These are phyloP conservation scores for Leccinum boreale DNA, from an alignment of 768 basidiomycete genomes.

Conservation along the genomic window DNA sequence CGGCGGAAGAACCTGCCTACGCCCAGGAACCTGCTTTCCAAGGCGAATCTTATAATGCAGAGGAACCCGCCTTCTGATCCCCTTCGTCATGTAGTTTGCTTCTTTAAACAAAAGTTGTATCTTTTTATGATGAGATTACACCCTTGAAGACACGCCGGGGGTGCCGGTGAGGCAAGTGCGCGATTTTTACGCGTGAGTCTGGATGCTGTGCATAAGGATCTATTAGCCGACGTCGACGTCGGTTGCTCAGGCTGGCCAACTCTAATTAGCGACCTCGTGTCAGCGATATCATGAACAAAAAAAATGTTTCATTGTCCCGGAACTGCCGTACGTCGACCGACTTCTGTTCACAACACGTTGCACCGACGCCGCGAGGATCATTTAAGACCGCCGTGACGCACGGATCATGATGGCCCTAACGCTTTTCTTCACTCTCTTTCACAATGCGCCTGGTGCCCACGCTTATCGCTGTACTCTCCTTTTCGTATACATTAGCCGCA, in stretches of 20 bases:
- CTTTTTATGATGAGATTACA: not conserved
- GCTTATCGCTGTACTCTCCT: slow-evolving; percentile 11
- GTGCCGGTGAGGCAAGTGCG: not conserved
- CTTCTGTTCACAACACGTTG: not conserved
- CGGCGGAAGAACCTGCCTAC: slow-evolving; percentile 48
- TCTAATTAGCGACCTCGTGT: not conserved
- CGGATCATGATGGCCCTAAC: not conserved
- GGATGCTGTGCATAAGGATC: no score
- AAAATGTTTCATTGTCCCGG: not conserved
- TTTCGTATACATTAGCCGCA: slow-evolving; percentile 12
- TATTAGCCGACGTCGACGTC: not conserved
- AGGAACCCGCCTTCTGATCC: slow-evolving; percentile 61
- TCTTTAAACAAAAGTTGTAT: slow-evolving; percentile 15
- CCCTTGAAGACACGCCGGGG: not conserved
- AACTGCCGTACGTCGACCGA: not conserved
- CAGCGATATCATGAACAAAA: not conserved
- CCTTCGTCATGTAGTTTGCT: slow-evolving; percentile 16
- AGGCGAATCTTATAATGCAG: slow-evolving; percentile 39
- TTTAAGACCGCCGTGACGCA: not conserved
- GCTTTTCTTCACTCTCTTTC: slow-evolving; percentile 1
- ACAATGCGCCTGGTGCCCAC: slow-evolving; percentile 19
- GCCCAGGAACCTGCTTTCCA: slow-evolving; percentile 34
- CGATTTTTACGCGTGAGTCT: no score
- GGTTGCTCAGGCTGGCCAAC: not conserved
- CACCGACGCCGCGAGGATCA: not conserved